Evolutionary conservation across 352 stramenopile species (phyloP).

Genomic region (Globisporangium spinosum): DNA sequence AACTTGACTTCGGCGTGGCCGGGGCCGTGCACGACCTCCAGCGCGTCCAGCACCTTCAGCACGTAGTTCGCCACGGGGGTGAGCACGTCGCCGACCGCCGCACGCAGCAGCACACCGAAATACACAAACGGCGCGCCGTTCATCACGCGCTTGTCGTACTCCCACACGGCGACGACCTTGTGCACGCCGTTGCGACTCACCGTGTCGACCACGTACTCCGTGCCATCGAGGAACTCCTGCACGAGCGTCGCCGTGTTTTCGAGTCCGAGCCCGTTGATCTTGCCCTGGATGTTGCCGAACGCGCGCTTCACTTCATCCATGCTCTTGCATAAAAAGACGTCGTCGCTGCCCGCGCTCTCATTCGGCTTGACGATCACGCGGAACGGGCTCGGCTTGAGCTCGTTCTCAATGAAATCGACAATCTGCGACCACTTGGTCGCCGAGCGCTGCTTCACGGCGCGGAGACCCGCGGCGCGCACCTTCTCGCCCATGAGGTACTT

Average conservation of each 20-base stretch:
- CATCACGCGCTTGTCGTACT: constrained; percentile 97
- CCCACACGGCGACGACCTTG: constrained; percentile 96
- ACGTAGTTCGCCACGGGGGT: constrained; percentile 61
- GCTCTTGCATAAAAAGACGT: constrained; percentile 78
- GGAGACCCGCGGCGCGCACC: constrained; percentile 83
- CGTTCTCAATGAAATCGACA: constrained; percentile 61
- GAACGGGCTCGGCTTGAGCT: constrained; percentile 62
- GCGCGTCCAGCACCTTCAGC: constrained; percentile 61
- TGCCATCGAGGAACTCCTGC: constrained; percentile 93
- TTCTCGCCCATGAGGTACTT: constrained; percentile 89
- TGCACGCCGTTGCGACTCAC: constrained; percentile 90
- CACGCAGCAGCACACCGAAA: constrained; percentile 81
- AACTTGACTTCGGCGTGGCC: constrained; percentile 86
- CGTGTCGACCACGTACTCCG: constrained; percentile 96
- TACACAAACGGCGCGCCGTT: constrained; percentile 94
- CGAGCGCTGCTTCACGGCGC: constrained; percentile 90
- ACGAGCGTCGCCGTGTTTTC: constrained; percentile 81
- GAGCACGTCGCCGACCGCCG: constrained; percentile 60
- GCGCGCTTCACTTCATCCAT: constrained; percentile 73
- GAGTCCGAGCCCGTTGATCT: constrained; percentile 84
- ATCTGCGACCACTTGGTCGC: constrained; percentile 72
- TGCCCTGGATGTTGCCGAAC: constrained; percentile 80
- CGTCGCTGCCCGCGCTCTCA: constrained; percentile 69
- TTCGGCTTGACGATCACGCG: constrained; percentile 91
- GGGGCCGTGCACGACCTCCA: constrained; percentile 74